Evolutionary conservation across 2,329 filamentous ascomycete species (phyloP).

Genomic region (Ophiostoma perfectum): DNA sequence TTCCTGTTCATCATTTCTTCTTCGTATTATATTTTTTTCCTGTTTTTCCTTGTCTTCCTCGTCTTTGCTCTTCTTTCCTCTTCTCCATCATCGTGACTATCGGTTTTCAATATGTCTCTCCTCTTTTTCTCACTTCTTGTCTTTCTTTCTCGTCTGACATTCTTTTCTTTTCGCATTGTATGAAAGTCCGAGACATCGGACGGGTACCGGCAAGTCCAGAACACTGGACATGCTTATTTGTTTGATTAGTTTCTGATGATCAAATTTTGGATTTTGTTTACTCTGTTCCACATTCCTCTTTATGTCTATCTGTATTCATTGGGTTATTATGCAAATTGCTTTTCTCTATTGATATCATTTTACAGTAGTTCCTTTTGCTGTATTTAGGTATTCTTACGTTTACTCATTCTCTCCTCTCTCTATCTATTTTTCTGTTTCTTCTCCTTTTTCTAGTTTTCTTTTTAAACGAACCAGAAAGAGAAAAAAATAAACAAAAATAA

Average conservation of each 20-base stretch:
- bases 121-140: not conserved
- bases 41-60: not conserved
- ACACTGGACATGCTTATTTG: constrained; percentile 5
- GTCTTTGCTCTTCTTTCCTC: not conserved
- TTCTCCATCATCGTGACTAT: not conserved
- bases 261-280: not conserved
- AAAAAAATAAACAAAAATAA: too few relatives aligned
- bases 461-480: not conserved
- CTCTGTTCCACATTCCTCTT: not conserved
- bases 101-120: not conserved
- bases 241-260: not conserved
- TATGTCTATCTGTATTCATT: not conserved
- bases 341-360: too few relatives aligned
- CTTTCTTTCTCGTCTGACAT: not conserved
- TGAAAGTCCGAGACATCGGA: not conserved
- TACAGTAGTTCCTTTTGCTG: too few relatives aligned
- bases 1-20: not conserved
- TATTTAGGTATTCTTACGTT: not conserved
- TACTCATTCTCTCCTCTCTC: constrained; percentile 2
- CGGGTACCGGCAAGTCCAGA: not conserved
- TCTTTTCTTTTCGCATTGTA: not conserved
- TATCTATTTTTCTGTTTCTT: constrained; percentile 5
- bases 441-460: not conserved
- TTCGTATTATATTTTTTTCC: not conserved
- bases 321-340: too few relatives aligned